Base-by-base conservation (phyloP, 2,329 filamentous ascomycete genomes). In the Botrytis paeoniae region DNA sequence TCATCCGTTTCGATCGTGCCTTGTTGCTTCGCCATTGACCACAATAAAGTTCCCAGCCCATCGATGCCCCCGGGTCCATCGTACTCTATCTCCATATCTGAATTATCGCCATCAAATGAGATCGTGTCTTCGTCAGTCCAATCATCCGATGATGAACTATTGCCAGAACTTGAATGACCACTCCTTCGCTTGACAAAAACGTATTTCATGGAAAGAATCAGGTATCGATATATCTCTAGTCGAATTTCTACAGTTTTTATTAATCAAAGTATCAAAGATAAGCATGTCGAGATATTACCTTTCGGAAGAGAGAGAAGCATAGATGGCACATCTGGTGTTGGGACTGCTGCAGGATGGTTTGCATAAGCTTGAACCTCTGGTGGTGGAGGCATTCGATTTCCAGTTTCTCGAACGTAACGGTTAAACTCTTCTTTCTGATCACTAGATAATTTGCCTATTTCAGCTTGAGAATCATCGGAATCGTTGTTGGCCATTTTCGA, bases 191-290 rank as follows among this genome's bases (percentile, higher is more conserved):
- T 43, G 7, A 73, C 51, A 25, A 37, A 54, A 22, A 73, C 12
- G n/a, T 51, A 51, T 14, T 29, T 5, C 9, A 45, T 32, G 14
- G 71, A 65, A n/a, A 73, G 41, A 62, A 73, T 65, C 18, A 73
- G 65, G 20, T 73, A 73, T 48, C 71, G 64, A 62, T 73, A 73
- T 32, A 73, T 73, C 64, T 73, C 54, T 18, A 69, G 35, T 37
- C 71, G 64, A 20, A 70, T 62, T 57, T 73, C 71, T 72, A n/a
- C 48, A 48, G 20, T 32, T 25, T 32, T 9, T 3, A 5, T 69
- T 69, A 69, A 4, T 57, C 39, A 32, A 32, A 5, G 18, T 3
- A 25, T 32, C 18, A 25, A 4, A 14, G 10, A 10, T 32, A 18
- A 32, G 39, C 14, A 32, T 22, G n/a, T 0, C 4, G 25, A 57